Percentiles rank a stretch among this genome's conserved stretches.
These are phyloP conservation scores for Rubus idaeus DNA, from an alignment of 306 rosid species.

Conservation along the genomic window DNA sequence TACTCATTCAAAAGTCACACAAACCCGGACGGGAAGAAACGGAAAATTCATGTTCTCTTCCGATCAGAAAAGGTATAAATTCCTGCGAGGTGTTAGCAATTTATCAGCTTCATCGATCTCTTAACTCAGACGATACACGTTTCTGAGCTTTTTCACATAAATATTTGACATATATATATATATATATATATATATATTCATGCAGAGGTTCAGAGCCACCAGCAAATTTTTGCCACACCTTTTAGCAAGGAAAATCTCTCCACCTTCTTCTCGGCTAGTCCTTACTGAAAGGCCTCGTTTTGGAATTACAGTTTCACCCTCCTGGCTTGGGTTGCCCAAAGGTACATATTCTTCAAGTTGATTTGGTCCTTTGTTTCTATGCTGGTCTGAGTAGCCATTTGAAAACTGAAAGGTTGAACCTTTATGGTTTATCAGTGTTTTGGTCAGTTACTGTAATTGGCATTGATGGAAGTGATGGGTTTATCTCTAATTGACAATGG, in stretches of 20 bases:
- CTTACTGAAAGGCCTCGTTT: slow-evolving; percentile 16
- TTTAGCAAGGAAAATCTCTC: slow-evolving; percentile 26
- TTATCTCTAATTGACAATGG: not conserved
- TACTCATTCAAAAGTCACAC: slow-evolving; percentile 5
- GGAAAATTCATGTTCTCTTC: not conserved
- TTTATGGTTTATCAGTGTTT: not conserved
- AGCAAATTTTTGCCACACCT: slow-evolving; percentile 25
- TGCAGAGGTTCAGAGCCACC: slow-evolving; percentile 40
- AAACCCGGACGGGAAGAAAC: not conserved
- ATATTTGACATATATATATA: not conserved
- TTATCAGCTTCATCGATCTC: not conserved
- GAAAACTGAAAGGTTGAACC: not conserved
- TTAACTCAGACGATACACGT: not conserved
- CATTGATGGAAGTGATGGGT: not conserved
- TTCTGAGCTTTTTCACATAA: not conserved
- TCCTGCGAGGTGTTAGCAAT: not conserved
- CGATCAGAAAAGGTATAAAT: not conserved
- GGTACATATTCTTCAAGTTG: slow-evolving; percentile 17
- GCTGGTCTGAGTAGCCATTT: not conserved
- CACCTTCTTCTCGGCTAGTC: slow-evolving; percentile 16
- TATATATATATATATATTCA: not conserved
- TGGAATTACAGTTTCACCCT: slow-evolving; percentile 17
- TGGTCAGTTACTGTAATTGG: not conserved
- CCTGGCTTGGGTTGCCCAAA: slow-evolving; percentile 13
- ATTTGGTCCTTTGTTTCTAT: not conserved